Evolutionary conservation across 2,329 filamentous ascomycete genomes (phyloP), one percentile per base, ranked within the genome.

Genomic region (Lasiodiplodia sp.): DNA sequence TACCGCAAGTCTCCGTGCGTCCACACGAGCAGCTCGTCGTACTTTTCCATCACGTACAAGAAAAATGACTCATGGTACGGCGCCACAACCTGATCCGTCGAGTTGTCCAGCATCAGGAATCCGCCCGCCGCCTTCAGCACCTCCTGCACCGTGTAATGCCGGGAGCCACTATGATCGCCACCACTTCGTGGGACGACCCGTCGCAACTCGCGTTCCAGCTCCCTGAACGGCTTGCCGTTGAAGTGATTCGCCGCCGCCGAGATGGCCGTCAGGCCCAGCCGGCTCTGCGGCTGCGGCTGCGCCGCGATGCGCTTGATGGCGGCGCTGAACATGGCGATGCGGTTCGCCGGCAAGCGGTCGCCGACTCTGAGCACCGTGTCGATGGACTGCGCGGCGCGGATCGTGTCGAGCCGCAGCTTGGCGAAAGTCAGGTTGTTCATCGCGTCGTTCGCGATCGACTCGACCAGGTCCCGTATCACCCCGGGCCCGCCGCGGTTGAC

Each of bases 191-290:
- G 23, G 8, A 34, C 11, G 10, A 56, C 18, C 25, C 16, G 2
- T 18, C 37, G 52, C 52, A 56, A 16, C 3, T 31, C 28, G 18
- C 25, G 28, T 25, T 56, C 52, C 52, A 56, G n/a, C 2, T 56
- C 28, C 2, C 18, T 14, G 52, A 56, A 56, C 52, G 25, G 18
- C 52, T 14, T 31, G 25, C 52, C 31, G 52, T n/a, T 37, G 25
- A 31, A 56, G 28, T 18, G 52, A 25, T 38, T 44, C n/a, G 23
- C 67, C 28, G 52, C 60, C 11, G 56, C 60, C 21, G 67, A 28
- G 31, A 66, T 69, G 21, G 67, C 60, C 14, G 44, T 47, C 12
- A 69, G n/a, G 5, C 67, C 67, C 16, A 66, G 25, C 3, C 66
- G 51, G 18, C 60, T 34, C 21, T 66, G 12, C 4, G 21, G 34